Percentiles rank a stretch among this genome's conserved stretches.
phyloP scores from a whole-genome alignment of 306 rosid species.

The Hippophae tibetana region DNA sequence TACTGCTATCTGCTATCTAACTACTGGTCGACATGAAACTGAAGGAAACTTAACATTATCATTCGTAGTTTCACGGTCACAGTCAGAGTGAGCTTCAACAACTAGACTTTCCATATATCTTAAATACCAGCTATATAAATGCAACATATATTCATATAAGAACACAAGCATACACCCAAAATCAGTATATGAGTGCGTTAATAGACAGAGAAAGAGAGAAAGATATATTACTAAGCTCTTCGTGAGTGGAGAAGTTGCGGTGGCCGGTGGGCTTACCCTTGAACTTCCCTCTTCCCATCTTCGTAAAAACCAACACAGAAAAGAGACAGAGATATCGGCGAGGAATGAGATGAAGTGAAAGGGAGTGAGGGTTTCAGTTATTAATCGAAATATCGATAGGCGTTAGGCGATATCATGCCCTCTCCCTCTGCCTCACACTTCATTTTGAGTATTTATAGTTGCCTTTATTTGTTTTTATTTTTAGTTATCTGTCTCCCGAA shows the following conservation, averaged over 20 bases:
- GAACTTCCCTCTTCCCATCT: conserved; percentile 90
- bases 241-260: conserved; percentile 82
- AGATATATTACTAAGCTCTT: conserved; percentile 51
- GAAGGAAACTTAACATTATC: too few species aligned
- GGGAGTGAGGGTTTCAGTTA: not conserved
- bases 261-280: conserved; percentile 92
- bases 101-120: too few species aligned
- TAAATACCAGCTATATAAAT: too few species aligned
- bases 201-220: not conserved
- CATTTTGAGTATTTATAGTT: too few species aligned
- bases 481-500: too few species aligned
- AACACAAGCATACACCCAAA: not conserved
- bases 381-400: not conserved
- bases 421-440: too few species aligned
- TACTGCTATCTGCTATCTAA: accelerated
- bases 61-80: too few species aligned
- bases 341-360: not conserved
- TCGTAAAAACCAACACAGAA: not conserved
- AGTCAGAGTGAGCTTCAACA: too few species aligned
- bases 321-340: not conserved
- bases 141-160: not conserved
- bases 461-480: too few species aligned
- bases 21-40: too few species aligned
- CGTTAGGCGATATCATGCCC: too few species aligned
- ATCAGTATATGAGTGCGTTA: not conserved